phyloP scores from a whole-genome alignment of 164 flowering plant species.

The Sextonia rubra region DNA sequence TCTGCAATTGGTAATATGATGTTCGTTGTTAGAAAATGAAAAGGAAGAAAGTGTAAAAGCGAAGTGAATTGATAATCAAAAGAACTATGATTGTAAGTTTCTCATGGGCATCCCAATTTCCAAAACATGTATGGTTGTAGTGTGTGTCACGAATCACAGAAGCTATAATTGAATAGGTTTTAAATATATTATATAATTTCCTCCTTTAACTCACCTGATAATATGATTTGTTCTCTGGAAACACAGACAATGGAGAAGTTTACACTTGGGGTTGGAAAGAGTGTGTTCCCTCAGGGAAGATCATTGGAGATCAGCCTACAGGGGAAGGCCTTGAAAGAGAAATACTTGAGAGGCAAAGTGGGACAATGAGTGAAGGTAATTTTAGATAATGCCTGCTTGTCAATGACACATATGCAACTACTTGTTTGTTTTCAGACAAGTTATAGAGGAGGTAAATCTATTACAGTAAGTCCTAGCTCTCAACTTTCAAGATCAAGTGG shows the following conservation, averaged over 20 bases:
- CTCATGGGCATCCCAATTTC: background rate
- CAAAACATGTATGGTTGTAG: background rate
- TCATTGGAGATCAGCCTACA: constrained; percentile 49
- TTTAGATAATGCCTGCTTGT: background rate
- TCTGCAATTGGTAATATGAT: background rate
- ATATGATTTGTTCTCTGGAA: background rate
- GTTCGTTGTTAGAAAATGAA: too few species aligned
- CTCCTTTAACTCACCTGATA: background rate
- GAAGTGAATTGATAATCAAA: background rate
- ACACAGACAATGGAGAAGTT: constrained; percentile 66
- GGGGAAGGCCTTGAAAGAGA: constrained; percentile 47
- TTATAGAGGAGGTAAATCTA: constrained; percentile 15
- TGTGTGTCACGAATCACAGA: background rate
- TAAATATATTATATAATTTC: background rate
- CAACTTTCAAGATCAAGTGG: constrained; percentile 55
- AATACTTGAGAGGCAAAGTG: constrained; percentile 39
- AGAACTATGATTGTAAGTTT: too few species aligned
- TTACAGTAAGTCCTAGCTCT: constrained; percentile 67
- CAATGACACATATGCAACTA: constrained; percentile 1
- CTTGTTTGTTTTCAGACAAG: constrained; percentile 20
- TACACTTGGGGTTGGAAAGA: constrained; percentile 99
- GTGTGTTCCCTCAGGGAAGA: constrained; percentile 91
- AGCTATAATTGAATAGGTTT: background rate
- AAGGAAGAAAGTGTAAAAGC: background rate
- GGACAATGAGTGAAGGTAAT: constrained; percentile 60